Evolutionary conservation across 768 basidiomycete species (phyloP).

Genomic region (Suillus americanus): DNA sequence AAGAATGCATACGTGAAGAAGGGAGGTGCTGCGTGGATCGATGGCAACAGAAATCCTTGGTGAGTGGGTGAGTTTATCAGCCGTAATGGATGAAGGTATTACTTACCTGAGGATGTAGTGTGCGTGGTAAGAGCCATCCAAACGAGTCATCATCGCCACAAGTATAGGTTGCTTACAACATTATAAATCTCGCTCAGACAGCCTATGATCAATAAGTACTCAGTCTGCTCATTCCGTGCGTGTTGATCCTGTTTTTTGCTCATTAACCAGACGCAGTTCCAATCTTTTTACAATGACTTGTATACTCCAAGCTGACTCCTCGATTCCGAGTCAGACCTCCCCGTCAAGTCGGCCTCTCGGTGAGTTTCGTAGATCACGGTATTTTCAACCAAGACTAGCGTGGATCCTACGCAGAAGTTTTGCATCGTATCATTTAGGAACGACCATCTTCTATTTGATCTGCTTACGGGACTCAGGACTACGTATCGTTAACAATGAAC

Average conservation of each 20-base stretch:
- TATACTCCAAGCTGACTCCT: not conserved
- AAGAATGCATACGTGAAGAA: conserved; percentile 76
- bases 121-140: no score
- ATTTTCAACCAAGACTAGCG: not conserved
- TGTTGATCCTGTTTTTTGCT: not conserved
- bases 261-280: not conserved
- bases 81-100: no score
- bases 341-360: not conserved
- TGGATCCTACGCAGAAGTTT: not conserved
- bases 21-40: conserved; percentile 79
- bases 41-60: conserved; percentile 74
- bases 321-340: no score
- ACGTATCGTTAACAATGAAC: not conserved
- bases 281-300: not conserved
- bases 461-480: not conserved
- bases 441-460: not conserved
- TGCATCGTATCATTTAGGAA: not conserved
- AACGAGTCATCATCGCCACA: no score
- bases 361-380: not conserved
- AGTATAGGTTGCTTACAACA: no score
- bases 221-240: not conserved
- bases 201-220: not conserved
- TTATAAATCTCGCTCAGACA: no score
- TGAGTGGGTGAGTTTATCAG: no score
- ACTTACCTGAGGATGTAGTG: no score